Evolutionary conservation across 1,284 basidiomycete genomes (phyloP), one percentile per base, ranked within the genome.

Genomic region (Ustilago shanxiensis): DNA sequence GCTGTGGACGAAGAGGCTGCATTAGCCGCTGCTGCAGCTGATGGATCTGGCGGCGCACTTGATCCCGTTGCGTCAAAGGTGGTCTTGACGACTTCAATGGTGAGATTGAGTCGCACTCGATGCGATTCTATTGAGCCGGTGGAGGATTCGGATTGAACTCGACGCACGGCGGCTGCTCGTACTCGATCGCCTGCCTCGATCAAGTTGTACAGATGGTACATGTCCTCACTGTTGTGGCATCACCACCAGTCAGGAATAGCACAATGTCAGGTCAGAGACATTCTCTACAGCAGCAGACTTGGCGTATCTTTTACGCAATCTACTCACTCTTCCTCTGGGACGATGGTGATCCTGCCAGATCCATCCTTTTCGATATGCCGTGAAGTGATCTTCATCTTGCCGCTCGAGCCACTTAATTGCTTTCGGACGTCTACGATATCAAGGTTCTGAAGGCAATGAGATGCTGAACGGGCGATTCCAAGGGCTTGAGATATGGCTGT

Each of bases 151-250:
- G 90, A 89, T 75, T 88, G 88, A 6, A 91, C 88, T 63, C 88
- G 86, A 90, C 95, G 91, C 69, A 98, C 90, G 6, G 95, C 94
- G 62, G 93, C 90, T n/a, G 94, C 95, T 62, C 94, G 90, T 29
- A 99, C 91, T 72, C 90, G 88, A 86, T 99, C 96, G 22, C 94
- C 94, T 24, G 67, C 84, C 87, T 82, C 72, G 66, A 99, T 96
- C 66, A 99, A 89, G 88, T 99, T 98, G 88, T 98, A 98, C n/a
- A 98, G 89, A 89, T 99, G 96, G 94, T 96, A 99, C 92, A 99
- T 97, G 87, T 99, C 97, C 88, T 99, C 97, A 81, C 83, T 84
- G 58, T 28, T 13, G 31, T n/a, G n/a, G n/a, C n/a, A n/a, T n/a
- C n/a, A n/a, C n/a, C n/a, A n/a, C n/a, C n/a, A n/a, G n/a, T n/a